phyloP scores from a whole-genome alignment of 2,329 filamentous ascomycete species.

The Ascochyta lentis region DNA sequence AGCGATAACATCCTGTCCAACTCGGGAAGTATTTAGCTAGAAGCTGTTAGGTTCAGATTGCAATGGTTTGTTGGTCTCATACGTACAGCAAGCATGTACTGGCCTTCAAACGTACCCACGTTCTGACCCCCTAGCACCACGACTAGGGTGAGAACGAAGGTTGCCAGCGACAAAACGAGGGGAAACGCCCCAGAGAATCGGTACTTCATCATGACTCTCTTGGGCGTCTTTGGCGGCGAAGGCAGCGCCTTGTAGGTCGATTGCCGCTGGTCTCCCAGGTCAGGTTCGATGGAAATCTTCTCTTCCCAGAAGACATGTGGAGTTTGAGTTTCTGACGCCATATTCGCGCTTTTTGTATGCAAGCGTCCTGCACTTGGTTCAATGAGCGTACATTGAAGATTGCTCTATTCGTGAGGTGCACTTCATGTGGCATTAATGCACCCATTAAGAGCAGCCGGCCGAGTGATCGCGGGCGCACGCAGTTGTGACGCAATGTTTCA shows the following conservation, averaged over 20 bases:
- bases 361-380: not conserved
- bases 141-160: slow-evolving; percentile 27
- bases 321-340: not conserved
- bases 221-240: slow-evolving; percentile 26
- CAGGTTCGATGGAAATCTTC: slow-evolving; percentile 25
- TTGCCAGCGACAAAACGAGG: slow-evolving; percentile 17
- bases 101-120: slow-evolving; percentile 16
- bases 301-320: slow-evolving; percentile 14
- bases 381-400: not conserved
- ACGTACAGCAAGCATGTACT: slow-evolving; percentile 32
- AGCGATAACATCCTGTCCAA: slow-evolving; percentile 24
- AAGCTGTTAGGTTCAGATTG: not conserved
- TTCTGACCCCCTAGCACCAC: slow-evolving; percentile 27
- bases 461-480: not conserved
- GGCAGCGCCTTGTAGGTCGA: slow-evolving; percentile 30
- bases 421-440: not conserved
- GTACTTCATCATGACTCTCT: slow-evolving; percentile 27
- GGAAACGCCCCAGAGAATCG: slow-evolving; percentile 29
- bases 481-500: slow-evolving; percentile 12
- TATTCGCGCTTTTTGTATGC: not conserved
- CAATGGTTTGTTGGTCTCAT: not conserved
- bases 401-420: not conserved
- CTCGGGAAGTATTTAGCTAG: slow-evolving; percentile 27
- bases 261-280: slow-evolving; percentile 30
- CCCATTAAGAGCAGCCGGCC: not conserved